Percentiles rank a stretch among this genome's conserved stretches.
Conservation (phyloP, 2,329 filamentous ascomycete species). For the Mycosphaerelloides madeirae region DNA sequence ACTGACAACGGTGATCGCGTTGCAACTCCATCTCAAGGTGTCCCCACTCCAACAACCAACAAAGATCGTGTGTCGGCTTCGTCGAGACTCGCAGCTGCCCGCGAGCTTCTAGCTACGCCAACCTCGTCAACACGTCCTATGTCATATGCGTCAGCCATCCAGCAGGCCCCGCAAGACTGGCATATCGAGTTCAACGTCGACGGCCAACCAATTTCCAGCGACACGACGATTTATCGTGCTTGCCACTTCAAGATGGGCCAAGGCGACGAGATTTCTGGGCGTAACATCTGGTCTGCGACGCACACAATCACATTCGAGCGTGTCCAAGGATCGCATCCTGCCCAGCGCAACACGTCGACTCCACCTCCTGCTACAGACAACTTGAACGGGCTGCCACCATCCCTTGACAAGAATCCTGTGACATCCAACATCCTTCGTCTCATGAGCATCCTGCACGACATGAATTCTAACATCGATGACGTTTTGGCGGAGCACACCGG, state of each 20-base stretch:
- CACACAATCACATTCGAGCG: constrained; percentile 90
- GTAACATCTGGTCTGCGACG: constrained; percentile 83
- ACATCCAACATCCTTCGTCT: constrained; percentile 84
- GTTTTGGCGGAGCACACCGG: constrained; percentile 71
- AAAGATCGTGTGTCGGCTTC: constrained; percentile 29
- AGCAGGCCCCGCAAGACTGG: constrained; percentile 83
- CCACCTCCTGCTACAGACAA: constrained; percentile 52
- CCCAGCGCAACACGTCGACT: constrained; percentile 56
- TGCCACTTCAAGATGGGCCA: constrained; percentile 67
- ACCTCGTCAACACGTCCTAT: constrained; percentile 56
- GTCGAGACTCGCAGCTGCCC: constrained; percentile 29
- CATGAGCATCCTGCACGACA: constrained; percentile 82
- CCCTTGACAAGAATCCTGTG: constrained; percentile 74
- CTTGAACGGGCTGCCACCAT: constrained; percentile 65
- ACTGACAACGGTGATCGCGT: constrained; percentile 89
- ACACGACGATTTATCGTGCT: constrained; percentile 93
- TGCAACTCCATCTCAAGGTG: constrained; percentile 67
- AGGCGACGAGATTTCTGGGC: constrained; percentile 61
- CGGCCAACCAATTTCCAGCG: constrained; percentile 75
- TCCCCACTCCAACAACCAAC: constrained; percentile 31
- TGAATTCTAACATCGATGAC: constrained; percentile 91
- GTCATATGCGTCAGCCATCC: constrained; percentile 80
- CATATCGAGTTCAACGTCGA: constrained; percentile 93
- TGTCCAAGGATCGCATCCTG: constrained; percentile 74
- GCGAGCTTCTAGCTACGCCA: constrained; percentile 40